These are phyloP conservation scores for Cladosporium sp. DNA, from an alignment of 2,329 filamentous ascomycete species.

Conservation along the genomic window DNA sequence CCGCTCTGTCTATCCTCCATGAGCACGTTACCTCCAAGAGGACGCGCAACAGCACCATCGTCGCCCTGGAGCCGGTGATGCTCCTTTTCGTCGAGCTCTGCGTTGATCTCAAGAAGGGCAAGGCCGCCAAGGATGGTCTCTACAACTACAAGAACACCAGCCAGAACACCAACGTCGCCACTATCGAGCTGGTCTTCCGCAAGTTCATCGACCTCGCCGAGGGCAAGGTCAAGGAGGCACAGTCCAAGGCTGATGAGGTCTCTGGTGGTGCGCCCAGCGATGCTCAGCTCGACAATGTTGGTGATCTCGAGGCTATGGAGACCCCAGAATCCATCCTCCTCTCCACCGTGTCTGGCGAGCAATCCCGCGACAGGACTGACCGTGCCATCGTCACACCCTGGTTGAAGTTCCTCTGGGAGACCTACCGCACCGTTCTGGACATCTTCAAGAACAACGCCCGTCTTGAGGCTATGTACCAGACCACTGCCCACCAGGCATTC, in stretches of 20 bases:
- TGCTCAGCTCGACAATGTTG: slow-evolving; percentile 69
- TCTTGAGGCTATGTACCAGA: slow-evolving; percentile 96
- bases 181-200: slow-evolving; percentile 96
- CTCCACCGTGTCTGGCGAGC: slow-evolving; percentile 95
- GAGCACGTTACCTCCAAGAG: slow-evolving; percentile 99
- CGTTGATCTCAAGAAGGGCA: slow-evolving; percentile 96
- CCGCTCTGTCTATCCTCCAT: slow-evolving; percentile 90
- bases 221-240: slow-evolving; percentile 90
- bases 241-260: slow-evolving; percentile 92
- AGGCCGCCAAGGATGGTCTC: slow-evolving; percentile 95
- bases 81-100: slow-evolving; percentile 93
- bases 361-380: slow-evolving; percentile 95
- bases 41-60: slow-evolving; percentile 94
- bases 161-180: slow-evolving; percentile 97
- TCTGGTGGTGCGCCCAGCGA: slow-evolving; percentile 77
- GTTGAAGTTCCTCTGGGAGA: slow-evolving; percentile 99
- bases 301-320: slow-evolving; percentile 94
- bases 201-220: slow-evolving; percentile 97
- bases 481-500: slow-evolving; percentile 95
- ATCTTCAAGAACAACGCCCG: slow-evolving; percentile 99
- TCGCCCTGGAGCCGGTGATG: slow-evolving; percentile 96
- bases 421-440: slow-evolving; percentile 95
- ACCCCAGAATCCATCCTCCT: slow-evolving; percentile 97
- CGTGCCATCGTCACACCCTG: slow-evolving; percentile 97
- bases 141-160: slow-evolving; percentile 99